Base-by-base conservation (phyloP, 306 rosid species). In the Prunus armeniaca region DNA sequence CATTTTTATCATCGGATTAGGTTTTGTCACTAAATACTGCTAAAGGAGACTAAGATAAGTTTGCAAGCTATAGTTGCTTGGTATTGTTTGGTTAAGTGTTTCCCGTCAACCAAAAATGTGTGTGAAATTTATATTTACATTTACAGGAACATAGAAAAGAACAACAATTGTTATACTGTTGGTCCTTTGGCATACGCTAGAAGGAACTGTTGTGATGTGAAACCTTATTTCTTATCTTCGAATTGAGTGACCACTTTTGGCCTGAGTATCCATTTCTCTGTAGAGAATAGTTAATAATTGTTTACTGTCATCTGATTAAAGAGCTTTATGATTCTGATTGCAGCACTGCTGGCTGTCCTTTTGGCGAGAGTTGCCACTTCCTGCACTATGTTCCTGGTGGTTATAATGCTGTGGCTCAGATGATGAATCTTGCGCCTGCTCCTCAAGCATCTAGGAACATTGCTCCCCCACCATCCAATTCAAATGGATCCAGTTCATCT, bases 261-360 rank as follows among this genome's bases (percentile, higher is more conserved):
- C 55, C 54, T 9, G 15, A n/a, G 12, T 38, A 13, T 30, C n/a
- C 12, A 19, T 64, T 6, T 50, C 14, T 25, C 38, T 51, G 6
- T 65, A 20, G 50, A 64, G 7, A 54, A 54, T 28, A 32, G 11
- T 30, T 9, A 1, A 2, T 9, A 12, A 19, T 72, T 65, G 52
- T 62, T 77, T 69, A 47, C 38, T 32, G 19, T 81, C 27, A 70
- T 79, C 87, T 90, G 79, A 81, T 75, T 45, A 17, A 12, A 50
- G 55, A 61, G 32, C 63, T 80, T 3, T 64, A 34, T 84, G n/a
- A 56, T 65, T 71, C 78, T 74, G 61, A 43, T 80, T 88, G 84
- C 90, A 95, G 99, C 82, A 95, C 97, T 64, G 78, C 97, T 71
- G 99, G 99, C 32, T 95, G 98, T 76, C 99, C 98, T 15, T 95